A percentile compares a stretch with the other conserved stretches of the same genome.
Conservation (phyloP, 805 yeast genomes). For the Torulaspora indica region DNA sequence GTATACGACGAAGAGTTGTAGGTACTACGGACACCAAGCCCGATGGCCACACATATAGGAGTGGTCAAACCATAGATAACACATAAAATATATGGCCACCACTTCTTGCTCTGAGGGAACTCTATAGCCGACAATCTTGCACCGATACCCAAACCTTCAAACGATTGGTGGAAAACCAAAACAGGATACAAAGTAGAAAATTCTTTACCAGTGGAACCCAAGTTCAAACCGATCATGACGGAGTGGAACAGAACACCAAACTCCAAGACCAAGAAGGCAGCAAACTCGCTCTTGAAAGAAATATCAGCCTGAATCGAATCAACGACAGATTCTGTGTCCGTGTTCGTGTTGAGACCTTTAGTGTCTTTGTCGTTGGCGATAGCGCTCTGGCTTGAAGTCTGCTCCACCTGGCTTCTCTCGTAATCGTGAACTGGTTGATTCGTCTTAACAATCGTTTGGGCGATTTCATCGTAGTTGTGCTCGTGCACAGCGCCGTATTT, state of each 20-base stretch:
- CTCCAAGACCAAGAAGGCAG: constrained; percentile 55
- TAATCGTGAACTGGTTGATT: constrained; percentile 2
- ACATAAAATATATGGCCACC: constrained; percentile 45
- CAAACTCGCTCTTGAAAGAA: constrained; percentile 24
- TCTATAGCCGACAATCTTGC: constrained; percentile 57
- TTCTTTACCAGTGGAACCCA: constrained; percentile 62
- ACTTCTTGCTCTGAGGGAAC: constrained; percentile 45
- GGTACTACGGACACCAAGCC: constrained; percentile 60
- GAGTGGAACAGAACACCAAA: constrained; percentile 74
- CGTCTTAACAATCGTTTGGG: constrained; percentile 13
- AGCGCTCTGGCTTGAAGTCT: background rate
- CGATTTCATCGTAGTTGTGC: constrained; percentile 25
- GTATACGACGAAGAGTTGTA: constrained; percentile 52
- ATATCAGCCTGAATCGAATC: constrained; percentile 6
- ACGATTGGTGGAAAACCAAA: constrained; percentile 67
- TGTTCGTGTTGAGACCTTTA: constrained; percentile 1
- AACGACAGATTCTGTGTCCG: constrained; percentile 10
- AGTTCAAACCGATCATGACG: constrained; percentile 63
- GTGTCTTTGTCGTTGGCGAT: background rate
- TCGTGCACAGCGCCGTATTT: constrained; percentile 32
- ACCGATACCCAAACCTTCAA: constrained; percentile 77
- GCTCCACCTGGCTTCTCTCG: constrained; percentile 2
- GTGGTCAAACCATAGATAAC: constrained; percentile 55
- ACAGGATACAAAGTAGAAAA: constrained; percentile 62
- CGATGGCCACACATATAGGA: constrained; percentile 69